A percentile compares a stretch with the other conserved stretches of the same genome.
Conservation (phyloP, 139 green algal genomes). For the Axilococcus clingmanii region DNA sequence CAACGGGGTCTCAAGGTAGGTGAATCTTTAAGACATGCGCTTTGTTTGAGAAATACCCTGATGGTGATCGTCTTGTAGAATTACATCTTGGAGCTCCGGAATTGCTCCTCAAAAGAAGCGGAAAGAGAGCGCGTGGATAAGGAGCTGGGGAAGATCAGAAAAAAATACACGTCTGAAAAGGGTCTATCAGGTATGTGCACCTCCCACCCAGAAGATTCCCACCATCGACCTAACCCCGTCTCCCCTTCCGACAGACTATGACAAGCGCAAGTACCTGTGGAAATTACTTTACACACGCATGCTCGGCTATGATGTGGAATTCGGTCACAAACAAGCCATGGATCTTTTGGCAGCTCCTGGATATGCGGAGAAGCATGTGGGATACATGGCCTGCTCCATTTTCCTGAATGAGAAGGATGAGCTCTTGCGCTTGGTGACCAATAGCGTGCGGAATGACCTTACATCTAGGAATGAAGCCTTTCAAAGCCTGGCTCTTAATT, state of each 20-base stretch:
- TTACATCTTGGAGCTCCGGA: conserved; percentile 91
- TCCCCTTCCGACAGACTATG: conserved; percentile 65
- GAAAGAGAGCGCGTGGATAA: conserved; percentile 89
- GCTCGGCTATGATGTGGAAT: conserved; percentile 98
- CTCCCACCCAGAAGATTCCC: neutral
- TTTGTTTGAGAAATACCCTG: neutral
- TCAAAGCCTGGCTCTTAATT: conserved; percentile 88
- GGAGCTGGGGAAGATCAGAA: conserved; percentile 96
- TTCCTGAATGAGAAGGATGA: conserved; percentile 93
- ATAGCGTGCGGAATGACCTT: conserved; percentile 89
- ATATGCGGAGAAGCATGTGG: conserved; percentile 98
- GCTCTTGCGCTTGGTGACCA: conserved; percentile 95
- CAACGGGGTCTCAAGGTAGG: conserved; percentile 61
- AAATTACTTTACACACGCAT: conserved; percentile 99
- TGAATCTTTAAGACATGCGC: neutral
- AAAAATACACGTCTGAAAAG: conserved; percentile 80
- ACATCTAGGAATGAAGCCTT: conserved; percentile 87
- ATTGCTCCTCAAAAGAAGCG: conserved; percentile 81
- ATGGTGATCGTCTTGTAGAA: conserved; percentile 33
- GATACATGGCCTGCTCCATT: conserved; percentile 84
- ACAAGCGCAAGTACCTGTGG: conserved; percentile 99
- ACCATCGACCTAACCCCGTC: neutral
- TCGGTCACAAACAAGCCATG: conserved; percentile 94
- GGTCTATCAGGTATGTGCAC: conserved; percentile 25
- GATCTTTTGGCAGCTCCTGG: conserved; percentile 82